Conservation (phyloP, 2,329 filamentous ascomycete genomes). For the Furcasterigmium furcatum region DNA sequence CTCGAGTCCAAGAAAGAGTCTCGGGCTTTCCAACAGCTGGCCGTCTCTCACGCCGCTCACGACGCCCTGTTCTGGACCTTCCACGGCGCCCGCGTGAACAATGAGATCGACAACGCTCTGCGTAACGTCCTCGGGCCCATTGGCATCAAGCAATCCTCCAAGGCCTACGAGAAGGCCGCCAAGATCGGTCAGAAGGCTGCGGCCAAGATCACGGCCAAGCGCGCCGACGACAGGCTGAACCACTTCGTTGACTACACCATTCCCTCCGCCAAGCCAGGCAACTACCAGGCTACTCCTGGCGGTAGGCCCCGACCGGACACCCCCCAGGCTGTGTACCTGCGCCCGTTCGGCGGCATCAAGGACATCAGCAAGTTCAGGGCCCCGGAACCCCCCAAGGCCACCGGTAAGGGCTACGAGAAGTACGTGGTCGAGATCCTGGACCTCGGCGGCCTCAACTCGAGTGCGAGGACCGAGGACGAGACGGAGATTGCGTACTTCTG, state of each 20-base stretch:
- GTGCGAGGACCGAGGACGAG: constrained; percentile 4
- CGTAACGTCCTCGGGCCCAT: constrained; percentile 6
- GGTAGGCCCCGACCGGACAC: constrained; percentile 6
- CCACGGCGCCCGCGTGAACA: constrained; percentile 6
- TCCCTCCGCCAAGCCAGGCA: constrained; percentile 1
- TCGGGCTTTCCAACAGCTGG: constrained; percentile 8
- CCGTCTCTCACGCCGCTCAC: constrained; percentile 11
- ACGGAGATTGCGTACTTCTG: constrained; percentile 12
- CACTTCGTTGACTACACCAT: neutral
- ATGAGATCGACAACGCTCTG: constrained; percentile 6
- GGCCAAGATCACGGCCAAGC: constrained; percentile 2
- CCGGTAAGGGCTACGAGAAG: constrained; percentile 5
- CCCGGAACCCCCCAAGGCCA: constrained; percentile 6
- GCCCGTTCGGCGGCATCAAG: constrained; percentile 8
- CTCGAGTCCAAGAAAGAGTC: constrained; percentile 4
- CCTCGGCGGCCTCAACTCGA: constrained; percentile 4
- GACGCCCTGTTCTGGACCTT: constrained; percentile 9
- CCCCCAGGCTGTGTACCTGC: constrained; percentile 5
- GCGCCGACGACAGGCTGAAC: constrained; percentile 1
- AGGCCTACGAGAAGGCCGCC: constrained; percentile 1
- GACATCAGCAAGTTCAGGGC: constrained; percentile 7
- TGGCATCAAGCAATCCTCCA: constrained; percentile 6
- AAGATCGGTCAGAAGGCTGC: constrained; percentile 8
- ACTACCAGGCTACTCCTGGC: constrained; percentile 4
- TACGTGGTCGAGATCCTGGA: constrained; percentile 4